Percentiles rank a stretch among this genome's conserved stretches.
Conservation (phyloP, 2,329 filamentous ascomycete species). For the Ascochyta fabae region DNA sequence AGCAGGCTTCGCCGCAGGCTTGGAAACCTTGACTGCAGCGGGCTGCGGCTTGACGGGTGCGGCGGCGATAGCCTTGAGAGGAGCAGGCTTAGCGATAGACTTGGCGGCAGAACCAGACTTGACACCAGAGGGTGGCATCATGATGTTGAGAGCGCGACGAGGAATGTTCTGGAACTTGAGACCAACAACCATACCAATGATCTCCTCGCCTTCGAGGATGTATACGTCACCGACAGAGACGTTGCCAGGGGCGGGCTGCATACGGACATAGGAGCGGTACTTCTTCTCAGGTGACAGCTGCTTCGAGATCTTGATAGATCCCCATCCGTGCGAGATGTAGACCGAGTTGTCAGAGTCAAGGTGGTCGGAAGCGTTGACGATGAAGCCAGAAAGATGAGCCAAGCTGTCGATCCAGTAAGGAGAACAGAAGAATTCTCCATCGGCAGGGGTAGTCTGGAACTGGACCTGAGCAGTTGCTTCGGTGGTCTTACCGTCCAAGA, state of each 20-base stretch:
- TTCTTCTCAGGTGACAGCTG: constrained; percentile 59
- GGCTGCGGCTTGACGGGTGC: constrained; percentile 45
- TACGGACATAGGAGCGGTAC: constrained; percentile 67
- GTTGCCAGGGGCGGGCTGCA: constrained; percentile 63
- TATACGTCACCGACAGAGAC: constrained; percentile 67
- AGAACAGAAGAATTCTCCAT: constrained; percentile 64
- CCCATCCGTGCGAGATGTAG: constrained; percentile 69
- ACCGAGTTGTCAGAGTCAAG: constrained; percentile 65
- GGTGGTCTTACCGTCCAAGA: constrained; percentile 62
- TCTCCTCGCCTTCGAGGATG: constrained; percentile 64
- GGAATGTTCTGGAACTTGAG: constrained; percentile 73
- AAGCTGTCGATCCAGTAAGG: constrained; percentile 67
- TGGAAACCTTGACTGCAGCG: constrained; percentile 53
- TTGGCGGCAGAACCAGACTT: constrained; percentile 40
- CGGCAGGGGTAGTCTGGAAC: constrained; percentile 61
- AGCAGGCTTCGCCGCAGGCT: constrained; percentile 59
- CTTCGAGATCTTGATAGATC: constrained; percentile 63
- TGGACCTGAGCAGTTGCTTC: constrained; percentile 62
- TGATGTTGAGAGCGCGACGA: constrained; percentile 69
- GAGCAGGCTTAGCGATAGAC: constrained; percentile 42
- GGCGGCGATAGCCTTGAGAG: constrained; percentile 46
- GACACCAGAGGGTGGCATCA: constrained; percentile 66
- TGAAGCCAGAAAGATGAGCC: constrained; percentile 65
- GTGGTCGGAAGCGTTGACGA: constrained; percentile 65
- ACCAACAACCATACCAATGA: constrained; percentile 65